Conservation (phyloP, 2,329 filamentous ascomycete species). For the Cladosporium sp. region DNA sequence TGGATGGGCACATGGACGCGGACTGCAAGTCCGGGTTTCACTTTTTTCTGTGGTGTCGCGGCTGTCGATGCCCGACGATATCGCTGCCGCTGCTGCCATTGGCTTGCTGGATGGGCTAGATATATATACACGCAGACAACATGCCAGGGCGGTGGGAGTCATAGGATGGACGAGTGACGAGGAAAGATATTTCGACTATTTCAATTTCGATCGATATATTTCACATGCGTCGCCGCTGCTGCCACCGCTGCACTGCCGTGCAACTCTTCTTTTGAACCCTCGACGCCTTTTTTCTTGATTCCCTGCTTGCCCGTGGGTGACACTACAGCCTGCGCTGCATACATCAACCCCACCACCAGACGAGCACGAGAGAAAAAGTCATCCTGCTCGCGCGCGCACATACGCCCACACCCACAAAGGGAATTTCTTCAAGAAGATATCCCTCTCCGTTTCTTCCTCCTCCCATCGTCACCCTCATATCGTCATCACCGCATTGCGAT, state of each 20-base stretch:
- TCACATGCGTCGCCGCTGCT: constrained; percentile 7
- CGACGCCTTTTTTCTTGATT: no score
- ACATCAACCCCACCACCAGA: no score
- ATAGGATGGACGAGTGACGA: constrained; percentile 1
- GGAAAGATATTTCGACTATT: not conserved
- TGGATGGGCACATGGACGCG: not conserved
- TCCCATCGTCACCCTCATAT: not conserved
- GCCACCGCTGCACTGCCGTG: constrained; percentile 9
- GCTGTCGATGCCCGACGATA: constrained; percentile 7
- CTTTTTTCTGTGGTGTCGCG: no score
- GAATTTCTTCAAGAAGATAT: not conserved
- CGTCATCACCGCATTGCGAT: constrained; percentile 10
- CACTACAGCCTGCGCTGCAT: constrained; percentile 1
- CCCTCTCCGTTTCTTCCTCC: no score
- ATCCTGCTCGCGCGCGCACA: constrained; percentile 1
- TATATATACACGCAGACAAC: constrained; percentile 2
- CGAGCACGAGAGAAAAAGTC: no score
- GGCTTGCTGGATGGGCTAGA: not conserved
- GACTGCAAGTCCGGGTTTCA: not conserved
- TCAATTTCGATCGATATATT: not conserved
- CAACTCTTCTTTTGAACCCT: constrained; percentile 7
- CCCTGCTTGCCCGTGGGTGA: constrained; percentile 5
- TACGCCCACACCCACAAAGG: constrained; percentile 3
- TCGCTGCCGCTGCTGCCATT: not conserved
- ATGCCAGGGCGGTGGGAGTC: constrained; percentile 5